Conservation (phyloP, 2,329 filamentous ascomycete genomes). For the Clonostachys rosea region DNA sequence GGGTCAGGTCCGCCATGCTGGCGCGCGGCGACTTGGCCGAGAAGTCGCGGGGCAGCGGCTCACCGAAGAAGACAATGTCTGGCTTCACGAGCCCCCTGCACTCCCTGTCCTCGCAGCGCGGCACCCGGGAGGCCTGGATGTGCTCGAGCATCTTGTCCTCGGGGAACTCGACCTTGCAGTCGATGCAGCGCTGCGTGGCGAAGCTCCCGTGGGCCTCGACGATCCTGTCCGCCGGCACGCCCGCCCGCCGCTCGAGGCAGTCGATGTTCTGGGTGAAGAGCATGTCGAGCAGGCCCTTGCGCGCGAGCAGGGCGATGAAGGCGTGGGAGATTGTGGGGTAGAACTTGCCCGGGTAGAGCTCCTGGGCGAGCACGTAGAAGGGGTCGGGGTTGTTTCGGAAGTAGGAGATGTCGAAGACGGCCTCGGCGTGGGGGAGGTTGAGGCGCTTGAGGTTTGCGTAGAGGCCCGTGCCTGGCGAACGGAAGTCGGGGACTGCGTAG, state of each 20-base stretch:
- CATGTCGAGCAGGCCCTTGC: conserved; percentile 75
- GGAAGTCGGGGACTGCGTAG: conserved; percentile 81
- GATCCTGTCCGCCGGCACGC: conserved; percentile 75
- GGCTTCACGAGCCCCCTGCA: conserved; percentile 86
- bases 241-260: conserved; percentile 83
- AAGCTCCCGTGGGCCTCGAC: conserved; percentile 96
- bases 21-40: conserved; percentile 34
- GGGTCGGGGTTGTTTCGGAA: conserved; percentile 81
- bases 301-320: conserved; percentile 78
- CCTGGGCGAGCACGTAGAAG: conserved; percentile 88
- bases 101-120: conserved; percentile 53
- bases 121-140: conserved; percentile 64
- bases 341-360: conserved; percentile 88
- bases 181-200: conserved; percentile 84
- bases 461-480: conserved; percentile 86
- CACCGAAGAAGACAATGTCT: conserved; percentile 93
- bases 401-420: conserved; percentile 89
- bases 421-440: conserved; percentile 83
- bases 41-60: conserved; percentile 46
- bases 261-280: conserved; percentile 98
- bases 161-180: conserved; percentile 71
- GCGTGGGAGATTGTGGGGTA: conserved; percentile 84
- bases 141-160: conserved; percentile 69
- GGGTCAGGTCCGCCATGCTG: conserved; percentile 65
- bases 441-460: conserved; percentile 88